Percentiles rank a stretch among this genome's conserved stretches.
phyloP scores from a whole-genome alignment of 768 basidiomycete genomes.

The Psilocybe subaeruginosa region DNA sequence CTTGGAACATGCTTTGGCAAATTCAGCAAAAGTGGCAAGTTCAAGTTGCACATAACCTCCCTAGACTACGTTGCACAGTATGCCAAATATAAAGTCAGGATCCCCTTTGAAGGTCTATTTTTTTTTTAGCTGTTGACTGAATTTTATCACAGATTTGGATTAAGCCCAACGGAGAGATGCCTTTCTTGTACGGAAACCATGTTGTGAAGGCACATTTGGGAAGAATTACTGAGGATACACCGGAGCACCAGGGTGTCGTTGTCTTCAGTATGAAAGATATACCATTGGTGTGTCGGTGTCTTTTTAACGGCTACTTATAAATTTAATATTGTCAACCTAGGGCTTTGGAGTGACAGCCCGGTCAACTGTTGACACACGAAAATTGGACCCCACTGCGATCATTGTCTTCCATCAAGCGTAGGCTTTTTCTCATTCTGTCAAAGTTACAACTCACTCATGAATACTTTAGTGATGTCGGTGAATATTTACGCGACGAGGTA shows the following conservation, averaged over 20 bases:
- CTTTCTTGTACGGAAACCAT: constrained; percentile 98
- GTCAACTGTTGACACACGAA: constrained; percentile 94
- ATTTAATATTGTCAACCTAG: constrained; percentile 40
- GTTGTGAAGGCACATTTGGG: constrained; percentile 99
- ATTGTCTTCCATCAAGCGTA: constrained; percentile 99
- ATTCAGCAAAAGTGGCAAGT: constrained; percentile 96
- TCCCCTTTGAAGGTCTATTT: neutral
- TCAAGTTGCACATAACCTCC: constrained; percentile 94
- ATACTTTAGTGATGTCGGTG: constrained; percentile 84
- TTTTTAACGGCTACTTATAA: neutral
- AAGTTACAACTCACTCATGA: constrained; percentile 9
- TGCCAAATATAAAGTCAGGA: constrained; percentile 91
- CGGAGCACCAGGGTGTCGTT: constrained; percentile 98
- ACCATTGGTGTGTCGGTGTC: constrained; percentile 67
- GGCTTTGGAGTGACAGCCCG: constrained; percentile 98
- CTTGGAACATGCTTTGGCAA: constrained; percentile 98
- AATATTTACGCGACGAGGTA: constrained; percentile 97
- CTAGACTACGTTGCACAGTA: constrained; percentile 94
- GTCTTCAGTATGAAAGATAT: constrained; percentile 96
- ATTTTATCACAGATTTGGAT: constrained; percentile 82
- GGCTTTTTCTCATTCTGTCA: constrained; percentile 27
- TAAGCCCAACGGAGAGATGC: constrained; percentile 99
- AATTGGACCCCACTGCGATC: constrained; percentile 95
- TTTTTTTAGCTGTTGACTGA: neutral
- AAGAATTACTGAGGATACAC: constrained; percentile 97